phyloP scores from a whole-genome alignment of 2,329 filamentous ascomycete genomes.

The Endocalyx cinctus region DNA sequence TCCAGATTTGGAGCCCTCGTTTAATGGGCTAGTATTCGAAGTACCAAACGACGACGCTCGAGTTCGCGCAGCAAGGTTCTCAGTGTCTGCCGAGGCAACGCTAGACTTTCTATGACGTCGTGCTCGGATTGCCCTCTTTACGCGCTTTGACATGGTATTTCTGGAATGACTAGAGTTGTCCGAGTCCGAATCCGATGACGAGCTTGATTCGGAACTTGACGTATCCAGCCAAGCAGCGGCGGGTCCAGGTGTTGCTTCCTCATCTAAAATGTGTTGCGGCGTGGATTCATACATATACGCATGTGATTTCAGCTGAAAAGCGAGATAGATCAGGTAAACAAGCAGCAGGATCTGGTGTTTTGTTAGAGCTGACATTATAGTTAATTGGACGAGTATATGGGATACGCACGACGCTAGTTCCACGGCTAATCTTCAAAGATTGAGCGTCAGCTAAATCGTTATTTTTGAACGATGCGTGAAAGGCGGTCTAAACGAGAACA shows the following conservation, averaged over 20 bases:
- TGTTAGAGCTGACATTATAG: too few species aligned
- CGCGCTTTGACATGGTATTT: constrained; percentile 66
- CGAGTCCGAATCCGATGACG: constrained; percentile 62
- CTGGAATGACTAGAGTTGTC: constrained; percentile 59
- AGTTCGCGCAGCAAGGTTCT: constrained; percentile 23
- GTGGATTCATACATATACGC: constrained; percentile 90
- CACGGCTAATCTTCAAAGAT: constrained; percentile 81
- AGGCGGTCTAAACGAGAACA: constrained; percentile 66
- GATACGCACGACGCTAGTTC: constrained; percentile 72
- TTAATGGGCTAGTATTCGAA: constrained; percentile 25
- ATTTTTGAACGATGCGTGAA: constrained; percentile 79
- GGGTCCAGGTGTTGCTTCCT: constrained; percentile 82
- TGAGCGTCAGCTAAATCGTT: constrained; percentile 57
- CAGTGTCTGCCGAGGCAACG: constrained; percentile 60
- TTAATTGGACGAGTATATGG: background rate
- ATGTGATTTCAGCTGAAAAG: constrained; percentile 91
- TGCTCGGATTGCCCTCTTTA: constrained; percentile 70
- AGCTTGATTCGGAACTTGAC: constrained; percentile 52
- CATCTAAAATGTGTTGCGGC: constrained; percentile 87
- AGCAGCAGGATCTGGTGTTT: constrained; percentile 63
- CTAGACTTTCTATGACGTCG: constrained; percentile 74
- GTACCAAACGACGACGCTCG: constrained; percentile 40
- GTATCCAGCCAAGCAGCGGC: constrained; percentile 77
- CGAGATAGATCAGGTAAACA: constrained; percentile 76
- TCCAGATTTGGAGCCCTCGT: constrained; percentile 35